Base-by-base conservation (phyloP, 2,329 filamentous ascomycete species). In the Davidsoniella virescens region DNA sequence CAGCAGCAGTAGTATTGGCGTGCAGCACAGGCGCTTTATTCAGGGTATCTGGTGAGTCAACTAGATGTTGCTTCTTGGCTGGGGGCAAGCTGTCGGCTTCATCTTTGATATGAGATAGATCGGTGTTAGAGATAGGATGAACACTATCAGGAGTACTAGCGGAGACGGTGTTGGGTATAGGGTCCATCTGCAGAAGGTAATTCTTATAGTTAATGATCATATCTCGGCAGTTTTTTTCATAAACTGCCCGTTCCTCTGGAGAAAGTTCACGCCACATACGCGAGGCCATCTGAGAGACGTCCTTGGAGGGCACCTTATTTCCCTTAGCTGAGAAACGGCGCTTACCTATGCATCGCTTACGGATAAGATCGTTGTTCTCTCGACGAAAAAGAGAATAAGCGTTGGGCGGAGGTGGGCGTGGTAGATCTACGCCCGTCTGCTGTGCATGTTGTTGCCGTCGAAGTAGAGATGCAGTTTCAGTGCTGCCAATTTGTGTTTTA, bases 191-290 rank as follows among this genome's bases (percentile, higher is more conserved):
- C 1, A 33, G 10, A 10, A 37, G 12, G 1, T 36, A 44, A 46
- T 71, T 70, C 44, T 78, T 77, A 62, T 77, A 87, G 18, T 70
- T 69, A 14, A 69, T 70, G 49, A 82, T 60, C 5, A 72, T 72
- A 37, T 70, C 68, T 25, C 69, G 69, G 56, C 87, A 84, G 1
- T 65, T 69, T 52, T 73, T 70, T 61, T 88, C 88, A 56, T 86
- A 82, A 48, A 72, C 72, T 50, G 80, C 72, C 3, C 84, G 84
- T 61, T 81, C 73, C 25, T 87, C 80, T 45, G 88, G 74, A 59
- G 84, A 96, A 1, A 87, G 88, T 60, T 75, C 73, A 59, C 82
- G 85, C 92, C 92, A 98, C 80, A 92, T 88, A 60, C 83, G 82
- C 25, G 88, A 88, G 8, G 92, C 77, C 62, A 87, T 86, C 47